Base-by-base conservation (phyloP, 2,329 filamentous ascomycete species). In the Macroventuria anomochaeta region DNA sequence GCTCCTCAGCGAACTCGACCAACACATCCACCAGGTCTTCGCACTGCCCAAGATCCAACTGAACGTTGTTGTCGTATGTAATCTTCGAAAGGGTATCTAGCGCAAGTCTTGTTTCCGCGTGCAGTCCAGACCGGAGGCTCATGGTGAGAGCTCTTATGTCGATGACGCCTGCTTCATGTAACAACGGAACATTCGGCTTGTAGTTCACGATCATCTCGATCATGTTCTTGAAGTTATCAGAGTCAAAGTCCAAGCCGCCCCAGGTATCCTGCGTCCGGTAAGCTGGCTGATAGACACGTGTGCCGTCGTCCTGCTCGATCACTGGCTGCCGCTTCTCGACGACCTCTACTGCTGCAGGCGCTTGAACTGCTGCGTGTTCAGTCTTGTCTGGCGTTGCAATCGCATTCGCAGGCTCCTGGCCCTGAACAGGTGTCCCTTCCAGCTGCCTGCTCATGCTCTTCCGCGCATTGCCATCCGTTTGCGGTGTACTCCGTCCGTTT, bases 71-170 rank as follows among this genome's bases (percentile, higher is more conserved):
- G 44, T 75, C 71, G 46, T 71, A 84, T 2, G 89, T 91, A 11
- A 95, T 81, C 17, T 85, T 85, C 8, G 86, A 87, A 29, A 99
- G 79, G 0, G 89, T 91, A 72, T 97, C 95, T 37, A 99, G 79
- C 2, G 93, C 93, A 57, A 96, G 77, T 8, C 93, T 87, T n/a
- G 96, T 88, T 76, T 99, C 95, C 5, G 87, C 87, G 64, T 92
- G 88, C 36, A 97, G 89, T 0, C 93, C 93, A 48, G 90, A 96
- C 70, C 96, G 92, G 31, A 99, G 79, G 67, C 91, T 92, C 79
- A 92, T 89, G 0, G 88, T 96, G 33, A 99, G 81, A 17, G 93
- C 92, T 62, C 93, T 88, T 23, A 97, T 88, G 68, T 99, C 93
- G 59, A 97, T 90, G 17, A 91, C 83, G 7, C 93, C 95, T 46